Base-by-base conservation (phyloP, 1,284 basidiomycete species). In the Tylopilus orsonianus region DNA sequence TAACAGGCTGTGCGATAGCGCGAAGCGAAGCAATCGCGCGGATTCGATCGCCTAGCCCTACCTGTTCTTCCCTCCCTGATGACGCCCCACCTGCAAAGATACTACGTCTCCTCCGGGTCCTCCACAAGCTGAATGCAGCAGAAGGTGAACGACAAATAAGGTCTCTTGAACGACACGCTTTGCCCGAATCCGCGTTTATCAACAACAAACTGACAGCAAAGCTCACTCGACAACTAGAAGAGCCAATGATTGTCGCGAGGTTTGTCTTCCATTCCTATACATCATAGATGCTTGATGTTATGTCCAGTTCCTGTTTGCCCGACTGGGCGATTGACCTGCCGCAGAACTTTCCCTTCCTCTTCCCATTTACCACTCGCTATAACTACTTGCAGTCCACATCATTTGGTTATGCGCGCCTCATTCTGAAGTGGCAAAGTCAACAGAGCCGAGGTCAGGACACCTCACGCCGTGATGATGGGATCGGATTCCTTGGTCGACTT, bases 181-280 rank as follows among this genome's bases (percentile, higher is more conserved):
- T 87, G 24, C 71, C 83, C 9, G 91, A 94, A 53, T 81, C 86
- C 1, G 81, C 90, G 0, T 99, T 99, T 64, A 85, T 99, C 57
- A 99, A 99, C 69, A 97, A 97, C 74, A 98, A 99, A 71, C 75
- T 99, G 38, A 95, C 94, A 1, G 97, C 97, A 19, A 99, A 99
- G 70, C 79, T 99, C 30, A 95, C 93, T n/a, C 82, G 97, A 33
- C 97, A 99, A 67, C 70, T 99, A 30, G 96, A 99, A 60, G 97
- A 99, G 68, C 93, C 93, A 0, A 97, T 99, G 92, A 96, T 99
- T 55, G 90, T 99, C 33, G 97, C 96, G 1, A 96, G 90, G 90
- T 90, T 58, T 56, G 49, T 46, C 51, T 1, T 38, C 36, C 20
- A 41, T 37, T 12, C 7, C 23, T 38, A 7, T 30, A 16, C 13